Conservation (phyloP, 208 protist genomes). For the Acanthamoeba culbertsoni region DNA sequence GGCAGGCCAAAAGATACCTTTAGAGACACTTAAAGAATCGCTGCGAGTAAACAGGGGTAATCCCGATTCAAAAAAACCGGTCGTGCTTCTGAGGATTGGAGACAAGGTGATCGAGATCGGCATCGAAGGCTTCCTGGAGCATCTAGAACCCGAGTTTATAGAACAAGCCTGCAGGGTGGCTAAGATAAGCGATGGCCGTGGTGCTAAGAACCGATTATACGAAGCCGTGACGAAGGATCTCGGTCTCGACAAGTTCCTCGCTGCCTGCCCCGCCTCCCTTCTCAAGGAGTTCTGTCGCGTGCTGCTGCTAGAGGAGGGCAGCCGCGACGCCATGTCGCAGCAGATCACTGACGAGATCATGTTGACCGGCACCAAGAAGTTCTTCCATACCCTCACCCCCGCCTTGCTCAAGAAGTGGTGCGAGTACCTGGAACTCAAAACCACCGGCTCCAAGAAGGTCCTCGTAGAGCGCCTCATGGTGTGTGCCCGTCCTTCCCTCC, state of each 20-base stretch:
- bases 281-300: conserved; percentile 33
- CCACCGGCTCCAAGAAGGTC: conserved; percentile 1
- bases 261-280: background rate
- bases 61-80: conserved; percentile 26
- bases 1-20: background rate
- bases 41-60: background rate
- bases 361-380: conserved; percentile 46
- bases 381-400: background rate
- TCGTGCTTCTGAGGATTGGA: background rate
- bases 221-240: background rate
- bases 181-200: background rate
- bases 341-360: conserved; percentile 56
- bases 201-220: background rate
- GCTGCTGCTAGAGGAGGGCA: conserved; percentile 44
- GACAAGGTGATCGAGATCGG: conserved; percentile 46
- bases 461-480: conserved; percentile 33
- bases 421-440: background rate
- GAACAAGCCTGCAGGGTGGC: background rate
- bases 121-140: conserved; percentile 14
- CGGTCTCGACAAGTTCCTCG: conserved; percentile 39
- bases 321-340: conserved; percentile 3
- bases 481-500: background rate
- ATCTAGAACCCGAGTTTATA: background rate
- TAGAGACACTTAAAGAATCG: conserved; percentile 26
- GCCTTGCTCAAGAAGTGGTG: background rate